Evolutionary conservation across 139 green algal genomes (phyloP), one percentile per base, ranked within the genome.

Genomic region (Chlamydomonas asymmetrica): DNA sequence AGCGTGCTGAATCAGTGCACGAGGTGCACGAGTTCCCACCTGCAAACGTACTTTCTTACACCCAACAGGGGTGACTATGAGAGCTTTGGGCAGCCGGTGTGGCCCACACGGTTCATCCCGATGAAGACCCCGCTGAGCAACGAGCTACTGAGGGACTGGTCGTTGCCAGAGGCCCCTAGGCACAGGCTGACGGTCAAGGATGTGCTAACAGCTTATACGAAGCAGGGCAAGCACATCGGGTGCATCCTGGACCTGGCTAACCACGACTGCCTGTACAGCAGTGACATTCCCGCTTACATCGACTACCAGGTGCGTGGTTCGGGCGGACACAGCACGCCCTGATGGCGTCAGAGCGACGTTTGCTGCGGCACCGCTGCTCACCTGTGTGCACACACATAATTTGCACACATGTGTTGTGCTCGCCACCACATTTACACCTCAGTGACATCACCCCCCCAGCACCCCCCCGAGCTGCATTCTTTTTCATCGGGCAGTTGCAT

Each of bases 211-310:
- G n/a, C n/a, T n/a, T n/a, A n/a, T n/a, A n/a, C n/a, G n/a, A 54
- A 74, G 40, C 82, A 93, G 75, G 39, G 27, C 52, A 2, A 3
- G 27, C 52, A 32, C 10, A 35, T 74, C 4, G 67, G 67, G 9
- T 65, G 93, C 20, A 91, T 97, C 29, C 83, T 97, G 32, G 92
- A 97, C 81, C 75, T 97, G 1, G 86, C 79, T 52, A 97, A 97
- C 73, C 88, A 93, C 67, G 92, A 95, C 66, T 95, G 90, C 66
- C 82, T 97, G 7, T 97, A 97, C 75, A 67, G 62, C 0, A 76
- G 84, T 2, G 91, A 96, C 75, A 43, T 97, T 31, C 90, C 89
- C 10, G 32, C 64, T 1, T 62, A 37, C 7, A 23, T 95, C 8
- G 43, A 79, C 39, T 91, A 94, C 64, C n/a, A n/a, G n/a, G n/a